Evolutionary conservation across 1,284 basidiomycete genomes (phyloP), one percentile per base, ranked within the genome.

Genomic region (Pholiota adiposa): DNA sequence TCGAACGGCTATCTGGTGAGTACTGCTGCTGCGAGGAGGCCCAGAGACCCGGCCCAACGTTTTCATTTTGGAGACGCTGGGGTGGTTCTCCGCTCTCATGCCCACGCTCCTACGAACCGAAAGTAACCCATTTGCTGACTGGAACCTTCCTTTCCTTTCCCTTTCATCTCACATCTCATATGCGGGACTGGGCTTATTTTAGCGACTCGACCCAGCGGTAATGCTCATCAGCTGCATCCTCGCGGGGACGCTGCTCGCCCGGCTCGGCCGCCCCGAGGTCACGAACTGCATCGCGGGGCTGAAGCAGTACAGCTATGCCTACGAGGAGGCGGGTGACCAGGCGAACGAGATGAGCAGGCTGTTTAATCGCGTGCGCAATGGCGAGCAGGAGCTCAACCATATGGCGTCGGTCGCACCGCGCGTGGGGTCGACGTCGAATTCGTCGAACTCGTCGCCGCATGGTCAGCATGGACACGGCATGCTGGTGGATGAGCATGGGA

Each of bases 201-300:
- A 90, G 87, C 83, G 87, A 71, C 80, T 93, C 57, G 91, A 93
- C 70, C 89, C 88, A 23, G 92, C 92, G 14, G 89, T 94, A 29
- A 91, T 96, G 83, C 90, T 93, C 65, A 89, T 92, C 66, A 87
- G 87, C 65, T 89, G 92, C 69, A 91, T 91, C 64, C 88, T 92
- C 61, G 90, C 93, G 0, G 94, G 94, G 12, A 85, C 82, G 53
- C 79, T 93, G n/a, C 84, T 96, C 54, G 94, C 93, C 2, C 83
- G 87, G n/a, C 77, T 90, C 31, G 92, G 89, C 4, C 86, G 91
- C 19, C 86, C 87, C 3, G 95, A 97, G 75, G 90, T 92, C 23
- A 75, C 83, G 57, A 89, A 90, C 67, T 95, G 94, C 71, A 88
- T 96, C 66, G 85, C 83, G 8, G 96, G 91, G 4, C 80, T 97